These are phyloP conservation scores for Agaricus bisporus DNA, from an alignment of 768 basidiomycete species.

Conservation along the genomic window DNA sequence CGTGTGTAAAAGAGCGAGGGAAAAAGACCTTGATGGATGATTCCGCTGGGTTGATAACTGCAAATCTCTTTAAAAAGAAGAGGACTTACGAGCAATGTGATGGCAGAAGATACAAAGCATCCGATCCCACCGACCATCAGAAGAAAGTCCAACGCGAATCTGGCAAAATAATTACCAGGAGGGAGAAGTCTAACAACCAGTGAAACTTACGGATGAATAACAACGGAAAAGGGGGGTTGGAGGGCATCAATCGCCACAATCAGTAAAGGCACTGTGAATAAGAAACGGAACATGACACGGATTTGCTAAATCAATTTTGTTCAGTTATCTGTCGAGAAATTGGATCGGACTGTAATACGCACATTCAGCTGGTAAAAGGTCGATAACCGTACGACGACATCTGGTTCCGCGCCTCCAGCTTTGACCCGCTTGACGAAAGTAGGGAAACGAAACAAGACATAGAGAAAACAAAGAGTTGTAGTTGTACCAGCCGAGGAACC, in stretches of 20 bases:
- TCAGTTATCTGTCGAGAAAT: slow-evolving; percentile 4
- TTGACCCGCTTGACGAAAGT: slow-evolving; percentile 65
- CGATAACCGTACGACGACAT: slow-evolving; percentile 65
- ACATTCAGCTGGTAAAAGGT: slow-evolving; percentile 81
- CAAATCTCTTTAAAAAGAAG: neutral
- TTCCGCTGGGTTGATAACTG: neutral
- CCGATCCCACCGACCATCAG: slow-evolving; percentile 69
- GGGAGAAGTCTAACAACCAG: neutral
- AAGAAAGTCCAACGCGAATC: slow-evolving; percentile 66
- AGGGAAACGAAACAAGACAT: slow-evolving; percentile 67
- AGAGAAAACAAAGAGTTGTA: slow-evolving; percentile 67
- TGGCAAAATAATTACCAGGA: slow-evolving; percentile 17
- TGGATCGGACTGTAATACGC: slow-evolving; percentile 19
- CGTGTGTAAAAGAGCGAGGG: slow-evolving; percentile 63
- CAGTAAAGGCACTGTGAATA: slow-evolving; percentile 66
- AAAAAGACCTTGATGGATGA: slow-evolving; percentile 55
- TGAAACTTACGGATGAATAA: slow-evolving; percentile 48
- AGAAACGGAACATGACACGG: slow-evolving; percentile 70
- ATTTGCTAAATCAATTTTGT: slow-evolving; percentile 37
- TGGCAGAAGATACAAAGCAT: slow-evolving; percentile 72
- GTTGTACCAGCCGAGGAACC: slow-evolving; percentile 60
- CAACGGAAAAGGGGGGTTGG: slow-evolving; percentile 39
- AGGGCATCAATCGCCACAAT: slow-evolving; percentile 63
- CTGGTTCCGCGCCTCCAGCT: slow-evolving; percentile 66
- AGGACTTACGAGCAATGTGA: slow-evolving; percentile 64